These are phyloP conservation scores for Stagonosporopsis tanaceti DNA, from an alignment of 2,329 filamentous ascomycete genomes.

Conservation along the genomic window DNA sequence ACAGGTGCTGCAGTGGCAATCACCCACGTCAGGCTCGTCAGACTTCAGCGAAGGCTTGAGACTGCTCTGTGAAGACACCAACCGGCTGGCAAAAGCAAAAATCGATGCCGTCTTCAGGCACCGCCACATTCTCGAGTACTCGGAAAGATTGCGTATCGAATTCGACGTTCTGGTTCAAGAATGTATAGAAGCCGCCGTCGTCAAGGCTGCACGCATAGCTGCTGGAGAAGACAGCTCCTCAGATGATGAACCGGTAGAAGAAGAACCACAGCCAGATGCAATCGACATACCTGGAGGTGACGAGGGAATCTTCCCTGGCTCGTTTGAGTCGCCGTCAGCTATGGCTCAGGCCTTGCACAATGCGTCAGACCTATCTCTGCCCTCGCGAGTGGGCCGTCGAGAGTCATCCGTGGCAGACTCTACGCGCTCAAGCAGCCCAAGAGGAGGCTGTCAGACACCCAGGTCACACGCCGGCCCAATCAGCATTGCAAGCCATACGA, in stretches of 20 bases:
- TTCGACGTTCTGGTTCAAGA: constrained; percentile 93
- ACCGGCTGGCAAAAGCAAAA: constrained; percentile 82
- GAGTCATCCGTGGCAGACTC: constrained; percentile 74
- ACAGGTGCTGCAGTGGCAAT: constrained; percentile 96
- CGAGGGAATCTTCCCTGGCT: constrained; percentile 66
- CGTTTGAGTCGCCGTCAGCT: constrained; percentile 65
- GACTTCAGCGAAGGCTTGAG: constrained; percentile 94
- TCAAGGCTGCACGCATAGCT: constrained; percentile 87
- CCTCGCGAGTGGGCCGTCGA: constrained; percentile 56
- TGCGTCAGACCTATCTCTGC: constrained; percentile 59
- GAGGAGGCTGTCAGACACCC: constrained; percentile 83
- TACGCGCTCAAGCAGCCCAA: constrained; percentile 86
- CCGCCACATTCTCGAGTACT: constrained; percentile 91
- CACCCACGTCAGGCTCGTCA: constrained; percentile 85
- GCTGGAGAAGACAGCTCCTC: constrained; percentile 86
- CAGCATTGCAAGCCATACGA: constrained; percentile 68
- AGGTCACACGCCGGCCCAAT: constrained; percentile 75
- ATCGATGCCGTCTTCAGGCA: constrained; percentile 93
- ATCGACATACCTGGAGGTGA: constrained; percentile 54
- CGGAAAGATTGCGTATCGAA: constrained; percentile 92
- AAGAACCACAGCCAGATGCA: constrained; percentile 53
- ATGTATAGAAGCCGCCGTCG: constrained; percentile 90
- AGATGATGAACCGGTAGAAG: constrained; percentile 55
- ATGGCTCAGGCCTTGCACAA: constrained; percentile 65
- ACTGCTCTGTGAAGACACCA: constrained; percentile 87